Base-by-base conservation (phyloP, 1,139 yeast species). In the Hansenula lynferdii region DNA sequence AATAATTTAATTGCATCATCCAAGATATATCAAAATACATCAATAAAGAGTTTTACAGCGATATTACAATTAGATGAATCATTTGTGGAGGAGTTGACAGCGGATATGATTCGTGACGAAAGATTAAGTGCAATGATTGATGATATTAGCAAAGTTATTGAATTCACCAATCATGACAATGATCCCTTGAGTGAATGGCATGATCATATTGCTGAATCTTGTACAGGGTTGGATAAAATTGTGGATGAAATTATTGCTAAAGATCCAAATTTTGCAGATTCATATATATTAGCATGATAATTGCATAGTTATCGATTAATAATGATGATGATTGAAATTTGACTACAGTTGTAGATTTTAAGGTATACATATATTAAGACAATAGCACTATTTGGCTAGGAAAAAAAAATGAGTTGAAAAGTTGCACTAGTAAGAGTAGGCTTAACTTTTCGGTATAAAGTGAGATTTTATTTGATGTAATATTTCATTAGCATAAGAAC, bases 131-230 rank as follows among this genome's bases (percentile, higher is more conserved):
- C 64, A 1, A 57, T 58, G 32, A 54, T 64, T 28, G 69, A 64
- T 42, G 69, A 65, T 38, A 50, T 64, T n/a, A 56, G 54, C 35
- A 53, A 56, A 12, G 45, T 62, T 3, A 48, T 65, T n/a, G 51
- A 58, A 14, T 64, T 64, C 38, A 21, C 28, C n/a, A n/a, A n/a
- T n/a, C n/a, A n/a, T n/a, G n/a, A n/a, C n/a, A n/a, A n/a, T n/a
- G n/a, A n/a, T n/a, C n/a, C n/a, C n/a, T 32, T 49, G 25, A 24
- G 38, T 8, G 37, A 41, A 10, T 53, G 57, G 57, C 41, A 51
- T 24, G 36, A 40, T 15, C 54, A 51, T 38, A 47, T 53, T 12
- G 39, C 43, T 14, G 48, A 47, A 3, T 31, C 46, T 14, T 49
- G 54, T 32, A 27, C 43, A 6, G 27, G 45, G 8, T 24, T 53